Evolutionary conservation across 352 stramenopile species (phyloP).

Genomic region (Phytophthora quininea): DNA sequence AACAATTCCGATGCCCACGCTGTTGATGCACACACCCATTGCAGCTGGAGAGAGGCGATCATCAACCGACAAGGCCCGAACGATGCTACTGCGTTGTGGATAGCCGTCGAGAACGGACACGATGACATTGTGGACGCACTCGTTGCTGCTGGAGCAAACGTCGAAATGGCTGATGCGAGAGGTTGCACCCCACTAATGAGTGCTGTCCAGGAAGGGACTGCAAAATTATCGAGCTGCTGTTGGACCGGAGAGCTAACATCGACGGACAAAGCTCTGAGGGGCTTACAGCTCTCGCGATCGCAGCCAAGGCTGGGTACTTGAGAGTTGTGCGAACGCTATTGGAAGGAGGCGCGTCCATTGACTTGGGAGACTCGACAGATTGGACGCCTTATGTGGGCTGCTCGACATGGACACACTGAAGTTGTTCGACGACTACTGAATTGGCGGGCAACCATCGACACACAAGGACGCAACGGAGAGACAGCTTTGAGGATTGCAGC

Average conservation of each 20-base stretch:
- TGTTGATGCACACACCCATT: slow-evolving; percentile 16
- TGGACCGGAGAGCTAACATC: slow-evolving; percentile 15
- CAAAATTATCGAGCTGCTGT: slow-evolving; percentile 12
- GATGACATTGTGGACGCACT: slow-evolving; percentile 13
- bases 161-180: slow-evolving; percentile 12
- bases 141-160: slow-evolving; percentile 18
- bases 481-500: slow-evolving; percentile 31
- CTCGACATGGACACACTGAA: slow-evolving; percentile 15
- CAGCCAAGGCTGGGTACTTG: slow-evolving; percentile 12
- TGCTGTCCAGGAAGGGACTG: slow-evolving; percentile 19
- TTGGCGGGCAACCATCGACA: slow-evolving; percentile 19
- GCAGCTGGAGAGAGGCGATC: slow-evolving; percentile 10
- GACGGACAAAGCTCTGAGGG: slow-evolving; percentile 18
- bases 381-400: slow-evolving; percentile 25
- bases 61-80: slow-evolving; percentile 24
- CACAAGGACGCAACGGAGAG: slow-evolving; percentile 24
- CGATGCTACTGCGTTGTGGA: slow-evolving; percentile 18
- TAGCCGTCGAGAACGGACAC: slow-evolving; percentile 23
- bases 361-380: slow-evolving; percentile 6
- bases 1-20: not conserved
- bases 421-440: slow-evolving; percentile 22
- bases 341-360: slow-evolving; percentile 17
- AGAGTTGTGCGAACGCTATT: slow-evolving; percentile 17
- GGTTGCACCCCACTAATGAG: slow-evolving; percentile 18
- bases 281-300: slow-evolving; percentile 17